A percentile compares a stretch with the other conserved stretches of the same genome.
Evolutionary conservation across 2,329 filamentous ascomycete genomes (phyloP).

Genomic region (Pseudomassariella vexata): DNA sequence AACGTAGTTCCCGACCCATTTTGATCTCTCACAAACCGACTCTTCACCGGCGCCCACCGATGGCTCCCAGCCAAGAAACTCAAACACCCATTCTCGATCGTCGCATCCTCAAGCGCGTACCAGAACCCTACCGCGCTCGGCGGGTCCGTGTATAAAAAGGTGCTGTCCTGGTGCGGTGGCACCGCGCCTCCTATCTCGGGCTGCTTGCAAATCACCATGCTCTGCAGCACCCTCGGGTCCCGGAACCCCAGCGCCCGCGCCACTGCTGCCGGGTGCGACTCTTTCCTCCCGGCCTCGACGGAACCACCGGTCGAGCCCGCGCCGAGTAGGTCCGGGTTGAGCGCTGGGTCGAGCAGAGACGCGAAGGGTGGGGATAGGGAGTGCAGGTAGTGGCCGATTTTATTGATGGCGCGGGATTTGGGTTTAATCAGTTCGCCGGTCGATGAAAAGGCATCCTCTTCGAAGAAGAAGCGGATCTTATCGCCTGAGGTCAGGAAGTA

Average conservation of each 20-base stretch:
- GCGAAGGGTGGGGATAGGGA: slow-evolving; percentile 62
- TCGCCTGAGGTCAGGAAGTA: slow-evolving; percentile 91
- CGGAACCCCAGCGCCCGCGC: slow-evolving; percentile 66
- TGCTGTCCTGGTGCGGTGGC: slow-evolving; percentile 85
- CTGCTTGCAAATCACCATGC: slow-evolving; percentile 98
- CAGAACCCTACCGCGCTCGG: slow-evolving; percentile 92
- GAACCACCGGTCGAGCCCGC: slow-evolving; percentile 39
- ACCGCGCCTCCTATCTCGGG: slow-evolving; percentile 92
- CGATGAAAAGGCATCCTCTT: slow-evolving; percentile 77
- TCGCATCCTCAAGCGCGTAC: slow-evolving; percentile 94
- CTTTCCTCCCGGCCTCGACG: slow-evolving; percentile 23
- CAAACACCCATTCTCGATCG: slow-evolving; percentile 78
- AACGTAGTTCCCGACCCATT: slow-evolving; percentile 58
- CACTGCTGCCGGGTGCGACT: slow-evolving; percentile 49
- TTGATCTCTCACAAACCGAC: slow-evolving; percentile 66
- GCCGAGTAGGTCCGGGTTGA: slow-evolving; percentile 34
- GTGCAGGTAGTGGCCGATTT: slow-evolving; percentile 78
- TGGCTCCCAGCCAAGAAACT: slow-evolving; percentile 83
- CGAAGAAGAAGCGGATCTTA: slow-evolving; percentile 95
- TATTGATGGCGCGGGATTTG: slow-evolving; percentile 82
- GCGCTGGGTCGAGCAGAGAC: slow-evolving; percentile 38
- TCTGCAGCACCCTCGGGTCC: slow-evolving; percentile 77
- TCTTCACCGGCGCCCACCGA: slow-evolving; percentile 58
- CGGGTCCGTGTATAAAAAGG: slow-evolving; percentile 85
- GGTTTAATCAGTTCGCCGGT: slow-evolving; percentile 65